phyloP scores from a whole-genome alignment of 192 early-diverging fungal species.

The Cladochytrium replicatum region DNA sequence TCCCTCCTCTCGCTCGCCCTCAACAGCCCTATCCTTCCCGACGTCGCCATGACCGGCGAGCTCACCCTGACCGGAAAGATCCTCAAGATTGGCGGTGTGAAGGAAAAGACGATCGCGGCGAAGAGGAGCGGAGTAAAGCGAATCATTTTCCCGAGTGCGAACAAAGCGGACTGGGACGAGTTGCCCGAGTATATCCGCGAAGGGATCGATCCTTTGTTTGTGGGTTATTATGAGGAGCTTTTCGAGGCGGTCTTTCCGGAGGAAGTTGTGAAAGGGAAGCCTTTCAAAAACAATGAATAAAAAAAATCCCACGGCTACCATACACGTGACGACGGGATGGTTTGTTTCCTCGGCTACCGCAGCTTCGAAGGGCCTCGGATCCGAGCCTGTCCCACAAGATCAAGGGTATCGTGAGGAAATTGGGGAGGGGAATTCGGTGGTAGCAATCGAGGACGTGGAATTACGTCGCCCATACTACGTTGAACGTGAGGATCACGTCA shows the following conservation, averaged over 20 bases:
- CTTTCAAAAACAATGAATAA: too few relatives aligned
- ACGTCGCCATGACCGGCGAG: conserved; percentile 98
- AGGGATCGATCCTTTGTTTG: conserved; percentile 73
- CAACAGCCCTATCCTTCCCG: conserved; percentile 58
- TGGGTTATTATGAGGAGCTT: conserved; percentile 63
- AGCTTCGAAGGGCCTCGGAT: too few relatives aligned
- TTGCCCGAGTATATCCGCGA: conserved; percentile 86
- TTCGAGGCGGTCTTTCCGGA: conserved; percentile 32
- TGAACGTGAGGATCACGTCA: too few relatives aligned
- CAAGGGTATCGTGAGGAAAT: too few relatives aligned
- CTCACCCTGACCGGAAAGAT: conserved; percentile 95
- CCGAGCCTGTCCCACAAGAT: too few relatives aligned
- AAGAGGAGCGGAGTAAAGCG: conserved; percentile 81
- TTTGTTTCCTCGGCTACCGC: too few relatives aligned
- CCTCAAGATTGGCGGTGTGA: conserved; percentile 93
- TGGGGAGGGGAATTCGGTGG: too few relatives aligned
- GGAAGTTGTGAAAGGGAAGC: too few relatives aligned
- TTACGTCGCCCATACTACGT: too few relatives aligned
- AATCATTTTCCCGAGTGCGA: conserved; percentile 84
- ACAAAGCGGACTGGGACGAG: conserved; percentile 92
- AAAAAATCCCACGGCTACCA: too few relatives aligned
- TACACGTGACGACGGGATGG: too few relatives aligned
- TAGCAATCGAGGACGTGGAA: too few relatives aligned
- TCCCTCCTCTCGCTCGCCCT: conserved; percentile 86
- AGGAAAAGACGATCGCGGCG: conserved; percentile 97